A percentile compares a stretch with the other conserved stretches of the same genome.
These are phyloP conservation scores for Fraxinus xanthoxyloides DNA, from an alignment of 305 asterid species.

Conservation along the genomic window DNA sequence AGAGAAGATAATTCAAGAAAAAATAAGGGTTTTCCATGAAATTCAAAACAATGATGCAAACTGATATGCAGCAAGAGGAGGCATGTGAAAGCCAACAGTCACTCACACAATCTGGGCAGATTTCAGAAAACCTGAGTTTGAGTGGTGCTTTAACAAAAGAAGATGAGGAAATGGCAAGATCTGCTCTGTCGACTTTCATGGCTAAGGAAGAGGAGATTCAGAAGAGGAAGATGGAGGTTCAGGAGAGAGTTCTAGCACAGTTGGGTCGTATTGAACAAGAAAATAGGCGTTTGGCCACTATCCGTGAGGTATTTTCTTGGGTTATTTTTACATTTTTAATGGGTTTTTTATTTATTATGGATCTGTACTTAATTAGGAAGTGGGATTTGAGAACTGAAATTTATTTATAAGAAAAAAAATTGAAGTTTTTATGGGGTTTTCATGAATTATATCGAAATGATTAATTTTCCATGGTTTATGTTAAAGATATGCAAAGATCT, in stretches of 20 bases:
- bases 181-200: conserved; percentile 78
- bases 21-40: conserved; percentile 29
- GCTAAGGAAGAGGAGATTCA: conserved; percentile 97
- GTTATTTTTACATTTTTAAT: not conserved
- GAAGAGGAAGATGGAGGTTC: conserved; percentile 86
- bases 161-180: conserved; percentile 87
- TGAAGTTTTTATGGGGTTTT: conserved; percentile 1
- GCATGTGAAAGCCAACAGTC: conserved; percentile 53
- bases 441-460: not conserved
- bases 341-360: not conserved
- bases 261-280: conserved; percentile 93
- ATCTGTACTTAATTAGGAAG: not conserved
- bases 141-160: conserved; percentile 52
- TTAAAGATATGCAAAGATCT: not conserved
- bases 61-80: conserved; percentile 28
- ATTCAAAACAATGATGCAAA: conserved; percentile 40
- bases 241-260: conserved; percentile 85
- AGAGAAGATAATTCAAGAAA: conserved; percentile 25
- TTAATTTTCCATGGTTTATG: not conserved
- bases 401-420: not conserved
- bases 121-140: conserved; percentile 67
- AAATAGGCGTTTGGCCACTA: conserved; percentile 75
- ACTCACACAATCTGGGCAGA: conserved; percentile 51
- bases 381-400: not conserved
- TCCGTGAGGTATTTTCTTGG: conserved; percentile 64